Percentiles rank a stretch among this genome's conserved stretches.
Conservation (phyloP, 2,329 filamentous ascomycete genomes). For the Aureobasidium lini region DNA sequence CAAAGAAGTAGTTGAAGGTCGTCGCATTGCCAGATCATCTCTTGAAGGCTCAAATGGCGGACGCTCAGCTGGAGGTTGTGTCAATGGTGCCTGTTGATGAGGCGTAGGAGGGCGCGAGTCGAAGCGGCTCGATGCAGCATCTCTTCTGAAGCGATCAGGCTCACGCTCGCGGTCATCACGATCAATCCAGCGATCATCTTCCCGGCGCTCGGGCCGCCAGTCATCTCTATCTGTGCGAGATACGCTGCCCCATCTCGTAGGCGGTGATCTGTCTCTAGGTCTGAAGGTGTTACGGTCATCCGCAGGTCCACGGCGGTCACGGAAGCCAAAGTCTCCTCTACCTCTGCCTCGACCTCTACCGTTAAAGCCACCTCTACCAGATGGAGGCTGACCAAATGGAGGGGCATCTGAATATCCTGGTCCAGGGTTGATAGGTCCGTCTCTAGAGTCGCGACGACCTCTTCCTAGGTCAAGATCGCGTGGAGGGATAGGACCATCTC, state of each 20-base stretch:
- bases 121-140: conserved; percentile 22
- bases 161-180: conserved; percentile 33
- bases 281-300: conserved; percentile 52
- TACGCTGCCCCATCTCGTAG: conserved; percentile 45
- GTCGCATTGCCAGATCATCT: conserved; percentile 20
- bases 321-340: conserved; percentile 43
- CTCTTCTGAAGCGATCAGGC: conserved; percentile 27
- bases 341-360: conserved; percentile 48
- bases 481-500: conserved; percentile 54
- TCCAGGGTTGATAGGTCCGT: conserved; percentile 64
- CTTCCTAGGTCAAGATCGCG: conserved; percentile 60
- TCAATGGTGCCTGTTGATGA: conserved; percentile 20
- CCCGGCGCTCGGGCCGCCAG: conserved; percentile 38
- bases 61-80: conserved; percentile 28
- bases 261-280: conserved; percentile 41
- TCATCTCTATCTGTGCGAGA: conserved; percentile 33
- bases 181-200: conserved; percentile 34
- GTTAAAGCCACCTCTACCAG: conserved; percentile 47
- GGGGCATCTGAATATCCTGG: conserved; percentile 63
- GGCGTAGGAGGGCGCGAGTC: conserved; percentile 22
- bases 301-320: conserved; percentile 37
- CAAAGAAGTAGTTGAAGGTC: conserved; percentile 20
- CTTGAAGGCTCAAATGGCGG: conserved; percentile 27
- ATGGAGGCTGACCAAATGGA: conserved; percentile 46
- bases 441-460: conserved; percentile 60